Evolutionary conservation across 441 rosid species (phyloP).

Genomic region (Pelargonium myrrhifolium): DNA sequence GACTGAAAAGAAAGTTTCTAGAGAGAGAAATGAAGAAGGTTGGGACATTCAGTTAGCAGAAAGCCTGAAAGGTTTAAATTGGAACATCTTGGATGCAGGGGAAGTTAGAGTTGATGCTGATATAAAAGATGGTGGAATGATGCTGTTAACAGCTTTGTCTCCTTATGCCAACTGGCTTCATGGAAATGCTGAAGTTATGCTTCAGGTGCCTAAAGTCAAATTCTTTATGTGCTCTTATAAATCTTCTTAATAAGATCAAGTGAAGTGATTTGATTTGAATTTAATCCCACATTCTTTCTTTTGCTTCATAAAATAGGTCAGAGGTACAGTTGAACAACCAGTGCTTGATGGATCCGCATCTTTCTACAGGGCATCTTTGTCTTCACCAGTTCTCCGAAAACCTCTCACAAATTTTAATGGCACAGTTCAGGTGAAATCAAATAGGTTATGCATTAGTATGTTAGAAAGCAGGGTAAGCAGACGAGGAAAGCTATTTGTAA

Average conservation of each 20-base stretch:
- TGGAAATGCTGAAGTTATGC: conserved; percentile 93
- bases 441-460: conserved; percentile 71
- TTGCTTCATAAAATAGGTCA: conserved; percentile 49
- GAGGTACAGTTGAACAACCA: conserved; percentile 98
- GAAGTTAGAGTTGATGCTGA: conserved; percentile 96
- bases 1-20: conserved; percentile 48
- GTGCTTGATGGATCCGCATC: conserved; percentile 91
- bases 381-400: conserved; percentile 78
- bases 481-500: conserved; percentile 79
- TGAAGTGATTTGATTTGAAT: conserved; percentile 8
- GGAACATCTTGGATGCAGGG: conserved; percentile 90
- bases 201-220: conserved; percentile 51
- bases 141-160: conserved; percentile 88
- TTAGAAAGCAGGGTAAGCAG: conserved; percentile 92
- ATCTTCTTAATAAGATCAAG: neutral
- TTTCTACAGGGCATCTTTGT: conserved; percentile 84
- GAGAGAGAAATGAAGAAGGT: conserved; percentile 85
- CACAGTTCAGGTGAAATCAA: conserved; percentile 83
- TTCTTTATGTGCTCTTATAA: neutral
- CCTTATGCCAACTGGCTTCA: conserved; percentile 94
- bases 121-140: conserved; percentile 99
- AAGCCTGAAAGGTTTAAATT: conserved; percentile 74
- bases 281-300: conserved; percentile 18
- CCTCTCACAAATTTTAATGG: conserved; percentile 96
- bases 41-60: conserved; percentile 89